Evolutionary conservation across 2,329 filamentous ascomycete species (phyloP).

Genomic region (Fusarium newnesense): DNA sequence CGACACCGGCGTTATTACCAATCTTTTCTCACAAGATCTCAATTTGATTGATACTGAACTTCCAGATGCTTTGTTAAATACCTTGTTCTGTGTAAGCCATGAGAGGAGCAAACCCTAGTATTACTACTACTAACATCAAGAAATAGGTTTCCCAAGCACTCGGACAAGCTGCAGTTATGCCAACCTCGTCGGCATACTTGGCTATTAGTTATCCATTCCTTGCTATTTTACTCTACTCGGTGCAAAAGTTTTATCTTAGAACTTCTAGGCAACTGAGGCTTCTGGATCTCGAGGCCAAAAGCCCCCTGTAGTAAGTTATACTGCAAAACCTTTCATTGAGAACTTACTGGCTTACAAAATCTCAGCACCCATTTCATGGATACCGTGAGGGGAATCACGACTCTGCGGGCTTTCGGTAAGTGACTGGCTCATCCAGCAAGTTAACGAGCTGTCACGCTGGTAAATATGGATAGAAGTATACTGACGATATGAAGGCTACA

Average conservation of each 20-base stretch:
- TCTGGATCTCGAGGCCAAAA: conserved; percentile 70
- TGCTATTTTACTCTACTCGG: conserved; percentile 55
- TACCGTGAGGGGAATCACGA: conserved; percentile 63
- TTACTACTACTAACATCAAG: neutral
- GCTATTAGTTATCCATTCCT: conserved; percentile 62
- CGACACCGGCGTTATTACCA: conserved; percentile 54
- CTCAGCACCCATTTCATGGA: conserved; percentile 63
- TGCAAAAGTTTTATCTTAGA: conserved; percentile 68
- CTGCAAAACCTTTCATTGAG: accelerated
- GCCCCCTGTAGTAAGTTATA: conserved; percentile 52
- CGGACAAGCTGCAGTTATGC: conserved; percentile 55
- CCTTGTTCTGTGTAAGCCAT: neutral
- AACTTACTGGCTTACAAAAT: conserved; percentile 5
- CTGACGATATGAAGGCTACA: neutral
- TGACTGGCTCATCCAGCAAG: conserved; percentile 23
- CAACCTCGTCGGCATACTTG: conserved; percentile 54
- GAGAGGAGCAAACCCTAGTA: accelerated
- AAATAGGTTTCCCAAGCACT: neutral
- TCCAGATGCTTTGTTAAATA: conserved; percentile 44
- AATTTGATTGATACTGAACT: conserved; percentile 54
- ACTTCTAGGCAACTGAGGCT: conserved; percentile 70
- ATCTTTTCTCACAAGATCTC: conserved; percentile 58
- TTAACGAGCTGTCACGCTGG: neutral
- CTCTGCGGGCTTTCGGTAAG: conserved; percentile 68
- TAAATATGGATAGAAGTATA: neutral